phyloP scores from a whole-genome alignment of 1,284 basidiomycete genomes.

The Leccinum pallidistipes region DNA sequence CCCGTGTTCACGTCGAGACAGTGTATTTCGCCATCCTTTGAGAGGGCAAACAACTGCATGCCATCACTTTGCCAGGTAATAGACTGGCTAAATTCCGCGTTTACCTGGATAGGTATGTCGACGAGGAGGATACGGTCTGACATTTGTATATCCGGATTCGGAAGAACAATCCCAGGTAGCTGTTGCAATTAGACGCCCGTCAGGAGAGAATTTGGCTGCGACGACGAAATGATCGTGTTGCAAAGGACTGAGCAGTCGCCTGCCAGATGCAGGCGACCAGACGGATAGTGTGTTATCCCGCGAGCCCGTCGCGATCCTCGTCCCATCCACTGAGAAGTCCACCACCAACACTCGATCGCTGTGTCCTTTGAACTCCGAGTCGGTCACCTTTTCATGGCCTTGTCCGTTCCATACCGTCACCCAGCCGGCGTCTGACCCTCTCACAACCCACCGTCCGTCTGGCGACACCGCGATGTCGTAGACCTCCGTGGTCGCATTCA shows the following conservation, averaged over 20 bases:
- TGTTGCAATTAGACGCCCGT: neutral
- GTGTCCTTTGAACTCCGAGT: neutral
- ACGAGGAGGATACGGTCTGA: neutral
- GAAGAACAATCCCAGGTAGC: neutral
- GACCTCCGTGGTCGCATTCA: neutral
- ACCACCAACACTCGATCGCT: neutral
- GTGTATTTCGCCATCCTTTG: neutral
- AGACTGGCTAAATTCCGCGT: neutral
- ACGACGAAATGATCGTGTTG: neutral
- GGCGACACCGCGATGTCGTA: neutral
- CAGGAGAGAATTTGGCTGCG: neutral
- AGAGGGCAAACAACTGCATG: neutral
- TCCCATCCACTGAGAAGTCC: neutral
- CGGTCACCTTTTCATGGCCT: neutral
- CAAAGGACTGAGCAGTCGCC: neutral
- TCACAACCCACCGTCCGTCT: neutral
- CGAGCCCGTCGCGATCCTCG: neutral
- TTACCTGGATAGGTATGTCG: neutral
- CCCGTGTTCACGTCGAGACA: neutral
- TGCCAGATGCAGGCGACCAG: neutral
- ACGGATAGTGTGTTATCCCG: neutral
- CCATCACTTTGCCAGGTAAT: neutral
- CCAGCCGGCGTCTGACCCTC: neutral
- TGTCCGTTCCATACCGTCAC: neutral
- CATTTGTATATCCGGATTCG: neutral